These are phyloP conservation scores for Cicer judaicum DNA, from an alignment of 306 rosid species.

Conservation along the genomic window DNA sequence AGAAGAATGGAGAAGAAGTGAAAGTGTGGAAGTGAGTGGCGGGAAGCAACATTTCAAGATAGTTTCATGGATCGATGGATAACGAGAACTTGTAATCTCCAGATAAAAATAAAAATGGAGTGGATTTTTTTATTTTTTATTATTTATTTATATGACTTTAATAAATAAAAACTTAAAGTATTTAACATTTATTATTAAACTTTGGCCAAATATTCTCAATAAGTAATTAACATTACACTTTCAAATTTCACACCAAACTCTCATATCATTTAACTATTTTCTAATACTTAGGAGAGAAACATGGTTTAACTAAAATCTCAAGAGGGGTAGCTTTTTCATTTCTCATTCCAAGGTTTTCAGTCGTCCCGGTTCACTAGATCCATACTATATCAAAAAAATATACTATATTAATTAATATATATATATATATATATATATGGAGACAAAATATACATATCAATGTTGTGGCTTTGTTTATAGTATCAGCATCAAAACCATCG, in stretches of 20 bases:
- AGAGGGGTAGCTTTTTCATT: slow-evolving; percentile 29
- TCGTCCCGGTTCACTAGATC: slow-evolving; percentile 1
- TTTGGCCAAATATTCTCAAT: background rate
- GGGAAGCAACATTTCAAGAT: slow-evolving; percentile 57
- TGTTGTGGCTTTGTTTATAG: slow-evolving; percentile 37
- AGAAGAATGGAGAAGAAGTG: slow-evolving; percentile 41
- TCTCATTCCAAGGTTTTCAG: slow-evolving; percentile 3
- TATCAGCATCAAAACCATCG: slow-evolving; percentile 17
- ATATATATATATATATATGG: too few relatives aligned
- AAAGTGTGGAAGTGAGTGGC: slow-evolving; percentile 46
- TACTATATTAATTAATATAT: too few relatives aligned
- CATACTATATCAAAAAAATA: background rate
- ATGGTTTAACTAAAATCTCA: slow-evolving; percentile 32
- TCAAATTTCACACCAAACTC: background rate
- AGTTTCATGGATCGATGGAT: slow-evolving; percentile 23
- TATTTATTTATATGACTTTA: too few relatives aligned
- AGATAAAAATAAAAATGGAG: background rate
- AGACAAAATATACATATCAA: slow-evolving; percentile 16
- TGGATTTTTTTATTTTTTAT: background rate
- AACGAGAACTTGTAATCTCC: background rate
- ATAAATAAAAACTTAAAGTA: too few relatives aligned
- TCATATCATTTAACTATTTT: background rate
- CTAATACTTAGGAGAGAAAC: slow-evolving; percentile 5
- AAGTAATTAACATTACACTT: background rate
- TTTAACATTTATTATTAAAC: too few relatives aligned